Evolutionary conservation across 352 stramenopile species (phyloP).

Genomic region (Phytopythium oedochilum): DNA sequence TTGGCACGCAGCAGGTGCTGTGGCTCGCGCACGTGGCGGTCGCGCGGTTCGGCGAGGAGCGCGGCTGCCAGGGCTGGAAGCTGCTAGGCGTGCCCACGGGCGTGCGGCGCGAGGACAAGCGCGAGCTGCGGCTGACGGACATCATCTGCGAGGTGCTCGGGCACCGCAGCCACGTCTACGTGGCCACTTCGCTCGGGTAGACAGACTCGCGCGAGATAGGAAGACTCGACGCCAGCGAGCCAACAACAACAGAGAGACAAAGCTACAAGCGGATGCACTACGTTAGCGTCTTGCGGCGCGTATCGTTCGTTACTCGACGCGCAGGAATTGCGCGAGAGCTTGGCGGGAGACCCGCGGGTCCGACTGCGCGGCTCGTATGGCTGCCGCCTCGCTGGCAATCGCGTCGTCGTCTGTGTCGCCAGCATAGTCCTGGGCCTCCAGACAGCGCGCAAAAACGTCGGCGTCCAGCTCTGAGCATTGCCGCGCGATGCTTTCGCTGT

Average conservation of each 20-base stretch:
- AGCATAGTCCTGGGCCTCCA: constrained; percentile 22
- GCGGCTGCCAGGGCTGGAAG: constrained; percentile 37
- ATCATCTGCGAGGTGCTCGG: constrained; percentile 67
- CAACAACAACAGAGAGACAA: not conserved
- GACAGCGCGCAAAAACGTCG: constrained; percentile 11
- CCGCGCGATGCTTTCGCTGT: not conserved
- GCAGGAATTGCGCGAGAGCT: not conserved
- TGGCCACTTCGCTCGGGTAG: constrained; percentile 45
- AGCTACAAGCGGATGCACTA: not conserved
- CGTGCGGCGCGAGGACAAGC: constrained; percentile 40
- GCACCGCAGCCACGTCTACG: constrained; percentile 58
- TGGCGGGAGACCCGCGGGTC: not conserved
- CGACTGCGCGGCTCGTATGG: not conserved
- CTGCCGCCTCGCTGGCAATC: not conserved
- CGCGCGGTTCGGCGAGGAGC: constrained; percentile 56
- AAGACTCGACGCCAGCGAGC: no score
- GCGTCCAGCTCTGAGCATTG: constrained; percentile 9
- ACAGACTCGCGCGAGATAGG: no score
- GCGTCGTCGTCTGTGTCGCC: constrained; percentile 8
- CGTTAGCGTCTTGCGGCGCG: not conserved
- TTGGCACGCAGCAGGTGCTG: constrained; percentile 63
- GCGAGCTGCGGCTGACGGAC: constrained; percentile 39
- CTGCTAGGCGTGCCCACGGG: constrained; percentile 37
- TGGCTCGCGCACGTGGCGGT: constrained; percentile 74
- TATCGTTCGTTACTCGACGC: not conserved